Evolutionary conservation across 257 asterid genomes (phyloP).

Genomic region (Oldenlandia corymbosa): DNA sequence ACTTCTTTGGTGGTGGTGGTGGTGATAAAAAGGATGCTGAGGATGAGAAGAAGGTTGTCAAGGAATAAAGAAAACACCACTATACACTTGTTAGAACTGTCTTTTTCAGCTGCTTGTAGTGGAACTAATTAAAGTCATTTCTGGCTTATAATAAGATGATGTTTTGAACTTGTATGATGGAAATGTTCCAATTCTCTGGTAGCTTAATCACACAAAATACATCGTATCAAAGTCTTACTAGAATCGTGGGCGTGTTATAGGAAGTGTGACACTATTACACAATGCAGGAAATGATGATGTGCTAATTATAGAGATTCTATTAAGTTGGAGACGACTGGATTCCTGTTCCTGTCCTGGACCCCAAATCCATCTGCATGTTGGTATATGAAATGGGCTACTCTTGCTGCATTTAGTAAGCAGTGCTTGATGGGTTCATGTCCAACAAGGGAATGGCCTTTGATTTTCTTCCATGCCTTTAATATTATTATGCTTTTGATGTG

Average conservation of each 20-base stretch:
- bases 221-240: too few relatives aligned
- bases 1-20: conserved; percentile 28
- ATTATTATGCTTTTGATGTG: conserved; percentile 24
- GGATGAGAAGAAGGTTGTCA: background rate
- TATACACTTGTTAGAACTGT: too few relatives aligned
- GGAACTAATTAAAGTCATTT: too few relatives aligned
- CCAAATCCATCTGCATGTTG: conserved; percentile 63
- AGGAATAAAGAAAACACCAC: background rate
- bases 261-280: too few relatives aligned
- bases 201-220: too few relatives aligned
- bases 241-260: too few relatives aligned
- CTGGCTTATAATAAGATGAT: background rate
- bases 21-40: conserved; percentile 2
- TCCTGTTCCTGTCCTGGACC: conserved; percentile 44
- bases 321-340: conserved; percentile 39
- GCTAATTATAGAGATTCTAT: conserved; percentile 44
- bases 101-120: too few relatives aligned
- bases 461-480: conserved; percentile 35
- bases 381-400: conserved; percentile 40
- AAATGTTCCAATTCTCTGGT: too few relatives aligned
- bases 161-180: too few relatives aligned
- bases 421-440: conserved; percentile 18
- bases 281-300: too few relatives aligned
- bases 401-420: conserved; percentile 33
- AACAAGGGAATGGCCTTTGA: conserved; percentile 22